Percentiles rank a stretch among this genome's conserved stretches.
These are phyloP conservation scores for Claviceps digitariae DNA, from an alignment of 2,329 filamentous ascomycete genomes.

Conservation along the genomic window DNA sequence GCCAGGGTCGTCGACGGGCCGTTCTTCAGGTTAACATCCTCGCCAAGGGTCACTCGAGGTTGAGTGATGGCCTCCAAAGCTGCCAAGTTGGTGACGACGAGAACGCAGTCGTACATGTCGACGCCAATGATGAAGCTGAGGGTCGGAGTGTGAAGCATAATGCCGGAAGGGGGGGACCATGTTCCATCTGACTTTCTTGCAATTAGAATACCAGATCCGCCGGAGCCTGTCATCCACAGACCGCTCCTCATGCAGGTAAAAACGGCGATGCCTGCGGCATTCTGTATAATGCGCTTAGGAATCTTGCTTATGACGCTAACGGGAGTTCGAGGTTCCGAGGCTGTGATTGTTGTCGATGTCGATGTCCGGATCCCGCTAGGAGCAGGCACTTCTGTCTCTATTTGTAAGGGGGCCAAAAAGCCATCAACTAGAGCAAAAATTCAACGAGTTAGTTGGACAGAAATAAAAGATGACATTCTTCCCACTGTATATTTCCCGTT, in stretches of 20 bases:
- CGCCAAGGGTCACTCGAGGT: constrained; percentile 65
- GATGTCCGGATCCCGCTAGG: constrained; percentile 12
- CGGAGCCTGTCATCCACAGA: constrained; percentile 80
- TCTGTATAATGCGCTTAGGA: constrained; percentile 69
- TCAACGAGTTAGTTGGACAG: constrained; percentile 1
- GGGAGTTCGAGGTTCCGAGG: constrained; percentile 30
- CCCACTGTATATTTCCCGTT: background rate
- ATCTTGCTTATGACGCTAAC: constrained; percentile 62
- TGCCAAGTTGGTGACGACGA: constrained; percentile 78
- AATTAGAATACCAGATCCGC: constrained; percentile 77
- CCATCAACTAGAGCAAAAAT: constrained; percentile 33
- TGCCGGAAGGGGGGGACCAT: constrained; percentile 85
- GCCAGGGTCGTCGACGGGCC: constrained; percentile 56
- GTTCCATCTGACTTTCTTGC: constrained; percentile 72
- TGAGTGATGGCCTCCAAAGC: constrained; percentile 76
- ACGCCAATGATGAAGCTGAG: constrained; percentile 83
- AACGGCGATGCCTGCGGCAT: constrained; percentile 80
- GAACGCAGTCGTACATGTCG: constrained; percentile 90
- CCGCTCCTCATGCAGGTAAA: constrained; percentile 95
- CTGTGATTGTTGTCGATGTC: constrained; percentile 11
- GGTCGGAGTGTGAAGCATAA: constrained; percentile 78
- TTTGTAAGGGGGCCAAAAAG: constrained; percentile 34
- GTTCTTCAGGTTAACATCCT: constrained; percentile 62
- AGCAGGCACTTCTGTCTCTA: background rate
- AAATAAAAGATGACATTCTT: background rate